Percentiles rank a stretch among this genome's conserved stretches.
Conservation (phyloP, 208 protist species). For the Crithidia acanthocephali region DNA sequence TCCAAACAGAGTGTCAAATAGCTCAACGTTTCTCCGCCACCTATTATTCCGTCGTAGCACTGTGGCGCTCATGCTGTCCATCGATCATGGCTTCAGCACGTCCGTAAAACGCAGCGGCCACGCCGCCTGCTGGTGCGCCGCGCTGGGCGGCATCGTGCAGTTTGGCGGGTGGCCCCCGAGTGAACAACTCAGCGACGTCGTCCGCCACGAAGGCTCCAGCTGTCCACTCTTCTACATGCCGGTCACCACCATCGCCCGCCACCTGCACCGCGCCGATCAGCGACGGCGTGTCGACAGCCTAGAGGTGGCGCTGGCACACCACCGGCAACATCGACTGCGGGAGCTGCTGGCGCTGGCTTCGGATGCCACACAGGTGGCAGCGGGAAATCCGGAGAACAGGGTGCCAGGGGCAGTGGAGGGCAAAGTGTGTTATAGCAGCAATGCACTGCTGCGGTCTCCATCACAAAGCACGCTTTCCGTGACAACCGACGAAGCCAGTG, state of each 20-base stretch:
- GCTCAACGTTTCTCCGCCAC: too few relatives aligned
- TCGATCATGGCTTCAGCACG: conserved; percentile 46
- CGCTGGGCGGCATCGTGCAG: conserved; percentile 45
- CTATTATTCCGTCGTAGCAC: too few relatives aligned
- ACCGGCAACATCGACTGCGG: conserved; percentile 17
- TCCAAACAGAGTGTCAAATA: too few relatives aligned
- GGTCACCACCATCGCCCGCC: conserved; percentile 27
- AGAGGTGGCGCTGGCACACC: conserved; percentile 12
- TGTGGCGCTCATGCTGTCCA: conserved; percentile 38
- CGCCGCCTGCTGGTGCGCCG: conserved; percentile 47
- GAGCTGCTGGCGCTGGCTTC: neutral
- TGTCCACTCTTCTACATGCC: conserved; percentile 51
- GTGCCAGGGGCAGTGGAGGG: too few relatives aligned
- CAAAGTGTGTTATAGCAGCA: too few relatives aligned
- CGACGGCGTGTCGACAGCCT: conserved; percentile 14
- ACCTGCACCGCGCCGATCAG: conserved; percentile 40
- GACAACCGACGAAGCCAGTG: conserved; percentile 26
- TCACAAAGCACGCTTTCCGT: neutral
- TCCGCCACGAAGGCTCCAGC: conserved; percentile 37
- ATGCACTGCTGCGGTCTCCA: neutral
- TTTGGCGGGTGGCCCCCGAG: conserved; percentile 64
- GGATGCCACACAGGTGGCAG: neutral
- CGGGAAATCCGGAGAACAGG: neutral
- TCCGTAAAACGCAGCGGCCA: conserved; percentile 48
- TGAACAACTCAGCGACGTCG: conserved; percentile 36